phyloP scores from a whole-genome alignment of 2,329 filamentous ascomycete genomes.

The Fusarium duplospermum region DNA sequence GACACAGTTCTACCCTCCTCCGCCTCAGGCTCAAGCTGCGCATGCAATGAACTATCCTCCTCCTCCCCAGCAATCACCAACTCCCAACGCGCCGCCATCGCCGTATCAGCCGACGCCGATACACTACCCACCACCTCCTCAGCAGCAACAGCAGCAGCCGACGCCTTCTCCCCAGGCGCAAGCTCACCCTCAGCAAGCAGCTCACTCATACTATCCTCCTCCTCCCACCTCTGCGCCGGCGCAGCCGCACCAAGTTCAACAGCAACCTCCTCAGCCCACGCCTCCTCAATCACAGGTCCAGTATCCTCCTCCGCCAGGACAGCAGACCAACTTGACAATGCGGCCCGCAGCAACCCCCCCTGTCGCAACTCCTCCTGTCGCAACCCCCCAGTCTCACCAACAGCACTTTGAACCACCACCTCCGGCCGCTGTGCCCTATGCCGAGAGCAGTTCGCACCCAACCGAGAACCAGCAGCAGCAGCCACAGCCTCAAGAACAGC shows the following conservation, averaged over 20 bases:
- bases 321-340: constrained; percentile 34
- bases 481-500: constrained; percentile 22
- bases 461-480: constrained; percentile 46
- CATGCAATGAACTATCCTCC: constrained; percentile 47
- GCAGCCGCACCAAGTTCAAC: constrained; percentile 36
- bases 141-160: constrained; percentile 34
- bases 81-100: constrained; percentile 20
- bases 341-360: constrained; percentile 36
- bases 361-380: constrained; percentile 41
- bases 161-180: constrained; percentile 41
- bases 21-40: constrained; percentile 50
- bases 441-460: constrained; percentile 39
- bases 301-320: constrained; percentile 43
- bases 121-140: constrained; percentile 41
- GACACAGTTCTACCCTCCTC: constrained; percentile 59
- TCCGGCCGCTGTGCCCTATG: constrained; percentile 33
- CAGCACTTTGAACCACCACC: constrained; percentile 45
- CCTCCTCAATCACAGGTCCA: constrained; percentile 36
- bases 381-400: constrained; percentile 37
- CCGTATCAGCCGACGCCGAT: constrained; percentile 37
- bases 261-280: constrained; percentile 39
- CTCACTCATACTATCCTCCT: constrained; percentile 31
- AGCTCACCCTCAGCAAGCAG: constrained; percentile 37
- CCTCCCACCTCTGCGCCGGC: constrained; percentile 29
- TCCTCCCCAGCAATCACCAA: constrained; percentile 34